These are phyloP conservation scores for Exobasidium cylindrosporum DNA, from an alignment of 1,284 basidiomycete genomes.

Conservation along the genomic window DNA sequence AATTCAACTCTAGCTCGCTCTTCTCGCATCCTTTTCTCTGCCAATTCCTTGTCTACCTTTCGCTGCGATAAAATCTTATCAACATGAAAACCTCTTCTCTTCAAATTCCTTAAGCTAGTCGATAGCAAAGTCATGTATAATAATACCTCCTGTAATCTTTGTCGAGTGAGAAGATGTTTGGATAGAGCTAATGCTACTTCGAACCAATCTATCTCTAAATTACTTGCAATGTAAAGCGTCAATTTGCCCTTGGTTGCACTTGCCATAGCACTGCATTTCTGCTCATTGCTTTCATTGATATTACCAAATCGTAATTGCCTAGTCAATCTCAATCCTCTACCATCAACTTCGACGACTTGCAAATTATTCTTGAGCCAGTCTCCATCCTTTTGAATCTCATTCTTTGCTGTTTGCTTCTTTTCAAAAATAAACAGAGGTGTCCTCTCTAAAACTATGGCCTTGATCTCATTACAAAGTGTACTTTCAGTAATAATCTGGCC, in stretches of 20 bases:
- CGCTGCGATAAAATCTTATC: slow-evolving; percentile 87
- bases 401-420: slow-evolving; percentile 65
- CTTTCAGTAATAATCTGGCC: slow-evolving; percentile 51
- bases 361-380: slow-evolving; percentile 76
- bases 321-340: slow-evolving; percentile 41
- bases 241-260: slow-evolving; percentile 61
- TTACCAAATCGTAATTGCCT: slow-evolving; percentile 39
- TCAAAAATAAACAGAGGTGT: slow-evolving; percentile 89
- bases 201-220: slow-evolving; percentile 80
- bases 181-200: slow-evolving; percentile 60
- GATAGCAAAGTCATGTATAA: slow-evolving; percentile 89
- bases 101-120: slow-evolving; percentile 78
- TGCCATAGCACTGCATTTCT: slow-evolving; percentile 47
- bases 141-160: slow-evolving; percentile 57
- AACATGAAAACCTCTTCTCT: slow-evolving; percentile 73
- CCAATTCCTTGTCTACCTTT: slow-evolving; percentile 68
- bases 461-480: slow-evolving; percentile 36
- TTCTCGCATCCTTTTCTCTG: slow-evolving; percentile 56
- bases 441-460: slow-evolving; percentile 70
- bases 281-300: slow-evolving; percentile 36
- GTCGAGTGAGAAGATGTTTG: slow-evolving; percentile 46
- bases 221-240: slow-evolving; percentile 71
- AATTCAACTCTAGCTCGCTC: slow-evolving; percentile 40
- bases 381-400: slow-evolving; percentile 65
- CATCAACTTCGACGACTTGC: slow-evolving; percentile 56